A percentile compares a stretch with the other conserved stretches of the same genome.
These are phyloP conservation scores for Citrullus colocynthis DNA, from an alignment of 306 rosid species.

Conservation along the genomic window DNA sequence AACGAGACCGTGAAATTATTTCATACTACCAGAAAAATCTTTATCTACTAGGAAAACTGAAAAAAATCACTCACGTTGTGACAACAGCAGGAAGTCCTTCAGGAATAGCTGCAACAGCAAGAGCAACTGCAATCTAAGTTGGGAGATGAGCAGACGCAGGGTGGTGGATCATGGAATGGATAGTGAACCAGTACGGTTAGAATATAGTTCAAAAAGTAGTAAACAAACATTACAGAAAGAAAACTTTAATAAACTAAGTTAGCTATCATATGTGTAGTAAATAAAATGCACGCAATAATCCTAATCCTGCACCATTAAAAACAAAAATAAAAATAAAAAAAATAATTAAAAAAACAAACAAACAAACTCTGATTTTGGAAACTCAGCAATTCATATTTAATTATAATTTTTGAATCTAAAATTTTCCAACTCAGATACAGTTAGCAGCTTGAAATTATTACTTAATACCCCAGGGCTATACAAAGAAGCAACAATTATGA, in stretches of 20 bases:
- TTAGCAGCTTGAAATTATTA: not conserved
- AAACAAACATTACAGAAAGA: slow-evolving; percentile 10
- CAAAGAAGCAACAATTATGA: not conserved
- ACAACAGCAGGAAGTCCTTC: slow-evolving; percentile 99
- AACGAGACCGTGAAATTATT: not conserved
- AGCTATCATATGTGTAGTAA: not conserved
- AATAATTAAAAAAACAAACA: too few species aligned
- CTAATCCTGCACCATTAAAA: not conserved
- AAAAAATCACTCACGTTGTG: slow-evolving; percentile 62
- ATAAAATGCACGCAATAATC: not conserved
- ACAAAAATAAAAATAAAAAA: too few species aligned
- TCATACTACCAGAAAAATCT: not conserved
- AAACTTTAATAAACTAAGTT: not conserved
- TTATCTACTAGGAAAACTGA: not conserved
- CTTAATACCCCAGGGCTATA: not conserved
- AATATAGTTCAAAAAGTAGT: not conserved
- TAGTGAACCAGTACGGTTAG: not conserved
- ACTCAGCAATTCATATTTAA: not conserved
- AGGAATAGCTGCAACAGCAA: slow-evolving; percentile 99
- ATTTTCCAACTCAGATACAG: not conserved
- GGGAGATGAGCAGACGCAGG: slow-evolving; percentile 1
- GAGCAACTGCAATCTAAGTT: slow-evolving; percentile 90
- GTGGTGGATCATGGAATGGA: not conserved
- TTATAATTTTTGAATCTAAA: not conserved
- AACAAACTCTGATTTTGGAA: too few species aligned